Conservation (phyloP, 2,329 filamentous ascomycete species). For the Teratosphaeria nubilosa region DNA sequence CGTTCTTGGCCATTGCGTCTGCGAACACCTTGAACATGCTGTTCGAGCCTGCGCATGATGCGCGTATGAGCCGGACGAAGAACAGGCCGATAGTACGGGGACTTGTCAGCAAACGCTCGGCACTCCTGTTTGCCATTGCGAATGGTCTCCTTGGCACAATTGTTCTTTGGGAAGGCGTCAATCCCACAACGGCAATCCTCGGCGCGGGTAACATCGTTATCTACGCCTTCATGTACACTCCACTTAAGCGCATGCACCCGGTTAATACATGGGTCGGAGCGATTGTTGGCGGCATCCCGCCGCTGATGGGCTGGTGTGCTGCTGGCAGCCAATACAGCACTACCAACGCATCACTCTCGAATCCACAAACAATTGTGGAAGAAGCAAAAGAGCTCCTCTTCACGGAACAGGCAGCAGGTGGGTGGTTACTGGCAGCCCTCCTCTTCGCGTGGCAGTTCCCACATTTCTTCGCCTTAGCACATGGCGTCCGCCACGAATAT, state of each 20-base stretch:
- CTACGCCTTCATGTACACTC: slow-evolving; percentile 88
- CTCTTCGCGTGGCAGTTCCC: slow-evolving; percentile 97
- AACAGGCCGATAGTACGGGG: slow-evolving; percentile 81
- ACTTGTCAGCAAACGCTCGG: slow-evolving; percentile 61
- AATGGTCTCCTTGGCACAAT: slow-evolving; percentile 60
- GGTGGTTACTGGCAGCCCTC: slow-evolving; percentile 77
- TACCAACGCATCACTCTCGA: slow-evolving; percentile 11
- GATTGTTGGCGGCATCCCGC: slow-evolving; percentile 84
- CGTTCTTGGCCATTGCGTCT: slow-evolving; percentile 76
- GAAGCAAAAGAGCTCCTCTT: slow-evolving; percentile 26
- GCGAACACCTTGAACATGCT: slow-evolving; percentile 97
- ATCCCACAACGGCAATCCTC: slow-evolving; percentile 81
- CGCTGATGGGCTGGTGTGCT: slow-evolving; percentile 95
- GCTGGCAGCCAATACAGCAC: slow-evolving; percentile 76
- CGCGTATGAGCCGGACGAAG: slow-evolving; percentile 84
- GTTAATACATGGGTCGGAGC: slow-evolving; percentile 94
- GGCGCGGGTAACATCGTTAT: slow-evolving; percentile 76
- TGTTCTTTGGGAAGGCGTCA: slow-evolving; percentile 79
- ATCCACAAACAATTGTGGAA: slow-evolving; percentile 12
- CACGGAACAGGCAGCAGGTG: slow-evolving; percentile 44
- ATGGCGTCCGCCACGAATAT: slow-evolving; percentile 85
- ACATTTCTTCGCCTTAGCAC: slow-evolving; percentile 91
- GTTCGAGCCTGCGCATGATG: slow-evolving; percentile 82
- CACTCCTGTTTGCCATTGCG: slow-evolving; percentile 66
- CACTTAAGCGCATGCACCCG: slow-evolving; percentile 75